Evolutionary conservation across 805 yeast genomes (phyloP).

Genomic region (Candida mattraensis): DNA sequence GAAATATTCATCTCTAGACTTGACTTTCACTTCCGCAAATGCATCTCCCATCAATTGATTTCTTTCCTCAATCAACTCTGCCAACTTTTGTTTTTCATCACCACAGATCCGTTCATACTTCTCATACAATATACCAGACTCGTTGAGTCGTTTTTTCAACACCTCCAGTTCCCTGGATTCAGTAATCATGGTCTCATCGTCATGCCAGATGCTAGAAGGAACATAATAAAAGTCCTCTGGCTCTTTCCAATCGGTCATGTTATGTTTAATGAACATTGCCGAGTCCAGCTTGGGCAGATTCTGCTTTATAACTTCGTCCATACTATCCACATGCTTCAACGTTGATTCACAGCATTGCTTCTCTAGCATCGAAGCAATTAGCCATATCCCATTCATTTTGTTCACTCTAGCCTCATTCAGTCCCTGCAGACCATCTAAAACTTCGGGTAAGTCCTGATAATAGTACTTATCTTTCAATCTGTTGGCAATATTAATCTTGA

Average conservation of each 20-base stretch:
- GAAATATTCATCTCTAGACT: conserved; percentile 37
- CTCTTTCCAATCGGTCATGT: conserved; percentile 72
- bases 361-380: conserved; percentile 62
- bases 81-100: conserved; percentile 50
- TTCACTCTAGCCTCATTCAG: conserved; percentile 76
- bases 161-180: conserved; percentile 56
- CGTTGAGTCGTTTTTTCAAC: conserved; percentile 51
- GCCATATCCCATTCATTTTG: conserved; percentile 67
- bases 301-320: conserved; percentile 58
- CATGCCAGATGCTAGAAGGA: conserved; percentile 96
- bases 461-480: conserved; percentile 89
- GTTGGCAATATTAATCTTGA: conserved; percentile 81
- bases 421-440: conserved; percentile 81
- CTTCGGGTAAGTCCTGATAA: conserved; percentile 90
- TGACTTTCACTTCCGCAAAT: conserved; percentile 39
- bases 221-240: conserved; percentile 82
- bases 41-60: conserved; percentile 33
- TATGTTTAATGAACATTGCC: conserved; percentile 91
- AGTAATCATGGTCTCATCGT: conserved; percentile 74
- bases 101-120: conserved; percentile 42
- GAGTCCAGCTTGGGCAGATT: conserved; percentile 77
- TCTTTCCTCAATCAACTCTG: conserved; percentile 38
- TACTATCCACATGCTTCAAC: conserved; percentile 44
- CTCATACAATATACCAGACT: conserved; percentile 39
- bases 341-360: conserved; percentile 43